phyloP scores from a whole-genome alignment of 202 grass and related monocot genomes.

The Thinopyrum obtusiflorum region DNA sequence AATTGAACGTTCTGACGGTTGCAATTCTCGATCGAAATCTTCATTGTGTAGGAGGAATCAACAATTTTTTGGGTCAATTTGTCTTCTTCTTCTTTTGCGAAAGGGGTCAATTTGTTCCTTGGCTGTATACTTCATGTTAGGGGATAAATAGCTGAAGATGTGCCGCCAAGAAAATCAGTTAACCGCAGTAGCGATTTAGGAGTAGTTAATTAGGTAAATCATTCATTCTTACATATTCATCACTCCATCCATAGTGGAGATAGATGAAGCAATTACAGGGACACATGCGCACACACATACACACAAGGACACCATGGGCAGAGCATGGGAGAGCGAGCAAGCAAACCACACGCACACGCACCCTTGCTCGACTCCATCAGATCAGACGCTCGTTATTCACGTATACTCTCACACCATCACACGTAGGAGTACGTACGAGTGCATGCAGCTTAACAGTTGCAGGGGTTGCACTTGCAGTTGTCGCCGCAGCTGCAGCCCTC shows the following conservation, averaged over 20 bases:
- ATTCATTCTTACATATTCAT: background rate
- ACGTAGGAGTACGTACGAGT: background rate
- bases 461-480: slow-evolving; percentile 62
- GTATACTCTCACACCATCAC: background rate
- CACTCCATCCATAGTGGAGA: background rate
- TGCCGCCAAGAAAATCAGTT: too few species aligned
- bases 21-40: too few species aligned
- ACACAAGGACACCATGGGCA: background rate
- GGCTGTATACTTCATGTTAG: too few species aligned
- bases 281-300: background rate
- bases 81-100: too few species aligned
- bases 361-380: background rate
- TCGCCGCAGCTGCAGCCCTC: slow-evolving; percentile 52
- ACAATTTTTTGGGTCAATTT: too few species aligned
- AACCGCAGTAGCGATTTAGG: background rate
- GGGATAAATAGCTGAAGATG: too few species aligned
- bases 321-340: background rate
- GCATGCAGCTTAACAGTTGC: slow-evolving; percentile 34
- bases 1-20: too few species aligned
- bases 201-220: background rate
- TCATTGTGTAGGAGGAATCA: too few species aligned
- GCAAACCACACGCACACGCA: background rate
- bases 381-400: slow-evolving; percentile 5
- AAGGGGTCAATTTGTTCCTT: too few species aligned
- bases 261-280: slow-evolving; percentile 2